A percentile compares a stretch with the other conserved stretches of the same genome.
phyloP scores from a whole-genome alignment of 2,329 filamentous ascomycete genomes.

The Ilyonectria sp. region DNA sequence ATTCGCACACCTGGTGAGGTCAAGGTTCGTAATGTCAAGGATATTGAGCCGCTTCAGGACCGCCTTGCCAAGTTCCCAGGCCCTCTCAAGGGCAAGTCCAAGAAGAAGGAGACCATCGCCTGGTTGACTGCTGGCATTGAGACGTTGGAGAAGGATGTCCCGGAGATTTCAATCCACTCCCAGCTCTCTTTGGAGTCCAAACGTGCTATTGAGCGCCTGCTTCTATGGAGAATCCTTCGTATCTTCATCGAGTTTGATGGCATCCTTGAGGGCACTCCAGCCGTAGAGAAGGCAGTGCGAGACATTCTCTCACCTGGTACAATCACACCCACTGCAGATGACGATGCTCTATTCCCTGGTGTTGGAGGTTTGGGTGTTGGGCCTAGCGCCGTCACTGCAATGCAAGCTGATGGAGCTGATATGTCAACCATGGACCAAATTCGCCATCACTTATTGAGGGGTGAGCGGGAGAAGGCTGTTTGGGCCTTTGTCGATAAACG shows the following conservation, averaged over 20 bases:
- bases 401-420: slow-evolving; percentile 78
- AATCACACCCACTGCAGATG: slow-evolving; percentile 44
- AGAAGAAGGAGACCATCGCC: slow-evolving; percentile 91
- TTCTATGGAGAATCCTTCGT: slow-evolving; percentile 90
- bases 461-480: slow-evolving; percentile 90
- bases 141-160: slow-evolving; percentile 74
- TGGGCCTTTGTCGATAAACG: slow-evolving; percentile 95
- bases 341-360: slow-evolving; percentile 45
- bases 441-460: slow-evolving; percentile 80
- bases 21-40: slow-evolving; percentile 81
- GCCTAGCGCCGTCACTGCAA: slow-evolving; percentile 50
- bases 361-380: slow-evolving; percentile 45
- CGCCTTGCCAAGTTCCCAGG: slow-evolving; percentile 88
- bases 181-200: slow-evolving; percentile 75
- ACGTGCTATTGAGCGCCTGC: slow-evolving; percentile 81
- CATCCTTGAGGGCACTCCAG: slow-evolving; percentile 78
- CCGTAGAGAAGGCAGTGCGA: slow-evolving; percentile 82
- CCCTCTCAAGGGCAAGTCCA: slow-evolving; percentile 88
- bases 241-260: slow-evolving; percentile 92
- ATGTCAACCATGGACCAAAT: slow-evolving; percentile 79
- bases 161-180: slow-evolving; percentile 64
- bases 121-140: slow-evolving; percentile 89
- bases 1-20: slow-evolving; percentile 88
- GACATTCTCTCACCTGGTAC: slow-evolving; percentile 77
- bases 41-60: slow-evolving; percentile 80